A percentile compares a stretch with the other conserved stretches of the same genome.
phyloP scores from a whole-genome alignment of 371 early-diverging fungal species.

The Rhizomucor pusillus region DNA sequence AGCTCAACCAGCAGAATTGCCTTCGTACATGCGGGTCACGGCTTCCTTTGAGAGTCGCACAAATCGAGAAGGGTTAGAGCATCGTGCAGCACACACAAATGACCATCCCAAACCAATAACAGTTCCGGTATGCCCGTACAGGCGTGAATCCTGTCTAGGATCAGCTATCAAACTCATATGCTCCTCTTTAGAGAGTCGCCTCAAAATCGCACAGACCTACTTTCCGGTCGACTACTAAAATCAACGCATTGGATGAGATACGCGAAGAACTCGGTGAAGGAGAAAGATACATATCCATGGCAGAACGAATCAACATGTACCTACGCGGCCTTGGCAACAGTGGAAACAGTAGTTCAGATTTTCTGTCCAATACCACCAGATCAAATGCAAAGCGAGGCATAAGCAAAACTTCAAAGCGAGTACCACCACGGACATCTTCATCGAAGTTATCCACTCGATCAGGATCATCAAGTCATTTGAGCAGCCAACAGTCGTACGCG shows the following conservation, averaged over 20 bases:
- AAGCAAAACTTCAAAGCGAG: not conserved
- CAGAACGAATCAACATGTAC: conserved; percentile 15
- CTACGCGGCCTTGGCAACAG: no score
- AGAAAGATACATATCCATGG: conserved; percentile 19
- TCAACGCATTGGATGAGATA: conserved; percentile 28
- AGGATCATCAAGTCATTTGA: not conserved
- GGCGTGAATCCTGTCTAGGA: no score
- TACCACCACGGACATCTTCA: not conserved
- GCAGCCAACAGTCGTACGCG: not conserved
- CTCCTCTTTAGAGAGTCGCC: not conserved
- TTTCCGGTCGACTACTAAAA: conserved; percentile 17
- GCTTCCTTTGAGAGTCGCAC: conserved; percentile 15
- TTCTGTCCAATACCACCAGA: not conserved
- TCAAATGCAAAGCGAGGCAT: not conserved
- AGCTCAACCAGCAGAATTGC: conserved; percentile 4
- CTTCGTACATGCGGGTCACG: conserved; percentile 17
- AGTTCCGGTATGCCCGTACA: no score
- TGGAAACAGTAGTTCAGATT: no score
- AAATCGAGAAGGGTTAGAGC: not conserved
- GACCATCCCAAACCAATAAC: no score
- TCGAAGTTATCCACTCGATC: not conserved
- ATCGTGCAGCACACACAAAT: no score
- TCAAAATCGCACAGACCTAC: conserved; percentile 1
- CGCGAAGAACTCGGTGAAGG: conserved; percentile 17
- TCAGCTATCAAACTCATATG: no score